Base-by-base conservation (phyloP, 805 yeast species). In the Yarrowia sp. region DNA sequence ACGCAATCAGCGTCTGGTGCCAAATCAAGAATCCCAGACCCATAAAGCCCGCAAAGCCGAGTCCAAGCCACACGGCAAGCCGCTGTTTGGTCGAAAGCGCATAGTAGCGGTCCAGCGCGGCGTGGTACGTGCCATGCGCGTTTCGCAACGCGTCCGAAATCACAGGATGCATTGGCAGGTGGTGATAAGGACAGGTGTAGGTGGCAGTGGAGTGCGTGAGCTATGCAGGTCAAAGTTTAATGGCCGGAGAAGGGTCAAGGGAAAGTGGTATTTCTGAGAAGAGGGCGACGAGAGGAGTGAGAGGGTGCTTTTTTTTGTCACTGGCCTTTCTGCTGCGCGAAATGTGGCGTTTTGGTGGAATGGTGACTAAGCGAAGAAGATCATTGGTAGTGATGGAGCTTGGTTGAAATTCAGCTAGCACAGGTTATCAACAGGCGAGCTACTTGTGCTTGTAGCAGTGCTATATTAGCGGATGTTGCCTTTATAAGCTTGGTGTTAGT, bases 1-100 rank as follows among this genome's bases (percentile, higher is more conserved):
- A 66, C 24, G 66, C 64, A 36, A 76, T 65, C 32, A 76, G 64
- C 32, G 65, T 62, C 39, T 71, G 68, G 66, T 73, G 76, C 68
- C 72, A 75, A n/a, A 73, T 68, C 33, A 72, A 63, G 36, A 72
- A 63, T 16, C 72, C 61, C 14, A 68, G 41, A 3, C 66, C 68
- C 31, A 56, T 12, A 19, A 49, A 31, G 7, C 42, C 64, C 29
- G 42, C 55, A 16, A 49, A 41, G 5, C 59, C 65, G 1, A 41
- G 24, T 14, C 46, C 65, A 5, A 51, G 41, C n/a, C 63, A 56
- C 18, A 65, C 63, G 25, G 63, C 51, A 6, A 63, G 27, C 56
- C 63, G 49, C 49, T 66, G 42, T 4, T 51, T 21, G 10, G 53
- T 41, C 24, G 66, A 16, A 9, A 66, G 66, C 36, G 56, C 39